Percentiles rank a stretch among this genome's conserved stretches.
These are phyloP conservation scores for Athelia sp. DNA, from an alignment of 1,284 basidiomycete genomes.

Conservation along the genomic window DNA sequence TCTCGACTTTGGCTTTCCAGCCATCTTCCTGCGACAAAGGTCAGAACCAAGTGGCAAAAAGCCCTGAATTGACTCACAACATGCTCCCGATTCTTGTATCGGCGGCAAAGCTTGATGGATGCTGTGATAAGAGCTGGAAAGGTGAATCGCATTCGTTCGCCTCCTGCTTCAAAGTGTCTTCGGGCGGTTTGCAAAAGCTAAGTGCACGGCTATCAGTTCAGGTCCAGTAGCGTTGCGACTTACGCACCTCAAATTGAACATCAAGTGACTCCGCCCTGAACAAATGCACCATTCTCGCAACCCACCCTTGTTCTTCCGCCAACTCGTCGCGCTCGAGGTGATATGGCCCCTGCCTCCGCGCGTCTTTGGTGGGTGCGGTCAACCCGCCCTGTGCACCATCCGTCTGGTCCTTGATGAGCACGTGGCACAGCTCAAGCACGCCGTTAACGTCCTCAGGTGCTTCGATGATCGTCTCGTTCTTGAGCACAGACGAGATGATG, in stretches of 20 bases:
- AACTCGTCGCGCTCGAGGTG: constrained; percentile 77
- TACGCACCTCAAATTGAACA: constrained; percentile 80
- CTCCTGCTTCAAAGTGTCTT: constrained; percentile 84
- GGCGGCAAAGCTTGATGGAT: constrained; percentile 83
- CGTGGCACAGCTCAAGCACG: constrained; percentile 85
- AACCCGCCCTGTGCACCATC: constrained; percentile 36
- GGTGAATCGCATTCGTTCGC: constrained; percentile 90
- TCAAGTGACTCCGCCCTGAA: constrained; percentile 82
- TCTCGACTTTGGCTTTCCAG: constrained; percentile 77
- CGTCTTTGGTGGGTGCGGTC: constrained; percentile 40
- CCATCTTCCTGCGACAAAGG: constrained; percentile 58
- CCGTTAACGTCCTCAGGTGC: constrained; percentile 88
- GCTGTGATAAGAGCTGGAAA: constrained; percentile 92
- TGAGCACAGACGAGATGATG: constrained; percentile 86
- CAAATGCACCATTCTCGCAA: constrained; percentile 92
- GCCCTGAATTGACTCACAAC: constrained; percentile 32
- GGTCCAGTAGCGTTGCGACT: neutral
- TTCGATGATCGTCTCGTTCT: constrained; percentile 92
- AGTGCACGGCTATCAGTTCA: constrained; percentile 1
- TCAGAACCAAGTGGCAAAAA: constrained; percentile 4
- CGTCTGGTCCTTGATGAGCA: constrained; percentile 85
- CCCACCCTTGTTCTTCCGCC: constrained; percentile 97
- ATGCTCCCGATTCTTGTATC: constrained; percentile 78
- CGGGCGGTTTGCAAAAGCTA: constrained; percentile 87
- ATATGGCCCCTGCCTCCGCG: constrained; percentile 51